Base-by-base conservation (phyloP, 2,329 filamentous ascomycete genomes). In the Monosporascus ibericus region DNA sequence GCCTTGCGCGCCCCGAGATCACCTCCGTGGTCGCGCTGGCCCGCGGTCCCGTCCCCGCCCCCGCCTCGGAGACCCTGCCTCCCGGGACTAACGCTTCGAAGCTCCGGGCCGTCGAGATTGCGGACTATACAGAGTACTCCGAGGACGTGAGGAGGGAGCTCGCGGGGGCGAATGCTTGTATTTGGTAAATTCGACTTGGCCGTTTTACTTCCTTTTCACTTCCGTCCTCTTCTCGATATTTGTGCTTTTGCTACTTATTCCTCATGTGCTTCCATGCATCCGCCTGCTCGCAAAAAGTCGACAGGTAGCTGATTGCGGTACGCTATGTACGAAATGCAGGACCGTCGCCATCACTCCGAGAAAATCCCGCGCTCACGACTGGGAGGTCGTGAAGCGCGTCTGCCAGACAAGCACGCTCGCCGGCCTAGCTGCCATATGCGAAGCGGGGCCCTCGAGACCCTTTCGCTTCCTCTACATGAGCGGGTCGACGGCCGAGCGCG, bases 401-500 rank as follows among this genome's bases (percentile, higher is more conserved):
- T 63, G 58, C 51, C 61, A 65, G 37, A 56, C 55, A 8, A 58
- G 52, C 36, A 57, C 63, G 2, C 40, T 65, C 17, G 55, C 57
- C 11, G 62, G 63, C 0, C 53, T 67, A 30, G 52, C 57, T 25
- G 60, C 65, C n/a, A 63, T 67, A 46, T 52, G 59, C 36, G 60
- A 64, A 9, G 59, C 63, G 7, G 61, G 60, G 7, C 44, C 55
- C 34, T 58, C 56, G 6, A 64, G 47, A 54, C 68, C 58, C 15
- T 71, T 64, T 56, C 65, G 66, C 34, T 69, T 68, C 56, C 44
- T 69, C 17, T 63, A 64, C 58, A 68, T 76, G 54, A 81, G 77
- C 55, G 79, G 77, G 2, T 58, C 64, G 2, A 64, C 61, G 1
- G 68, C 69, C 2, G 70, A 73, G 55, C 70, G 75, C 1, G 78